These are phyloP conservation scores for Phanerodontia chrysosporium DNA, from an alignment of 768 basidiomycete species.

Conservation along the genomic window DNA sequence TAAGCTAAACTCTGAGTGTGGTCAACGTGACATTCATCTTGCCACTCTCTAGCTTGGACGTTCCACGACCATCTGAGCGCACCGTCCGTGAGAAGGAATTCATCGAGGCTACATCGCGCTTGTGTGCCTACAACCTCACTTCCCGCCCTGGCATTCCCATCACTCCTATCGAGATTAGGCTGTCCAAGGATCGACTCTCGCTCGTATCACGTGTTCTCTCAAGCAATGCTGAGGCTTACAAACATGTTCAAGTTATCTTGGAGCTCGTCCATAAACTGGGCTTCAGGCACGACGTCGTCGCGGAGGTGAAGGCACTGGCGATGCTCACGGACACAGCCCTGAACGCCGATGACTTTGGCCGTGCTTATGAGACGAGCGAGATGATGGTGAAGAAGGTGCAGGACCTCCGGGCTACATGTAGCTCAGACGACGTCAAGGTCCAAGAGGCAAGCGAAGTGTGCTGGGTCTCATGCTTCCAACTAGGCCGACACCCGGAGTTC, in stretches of 20 bases:
- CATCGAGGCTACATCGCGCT: conserved; percentile 94
- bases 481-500: conserved; percentile 81
- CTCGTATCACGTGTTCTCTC: conserved; percentile 86
- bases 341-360: conserved; percentile 72
- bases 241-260: conserved; percentile 87
- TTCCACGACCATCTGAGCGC: conserved; percentile 59
- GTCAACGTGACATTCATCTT: not conserved
- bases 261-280: conserved; percentile 90
- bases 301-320: conserved; percentile 76
- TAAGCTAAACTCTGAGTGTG: conserved; percentile 27
- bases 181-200: conserved; percentile 83
- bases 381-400: conserved; percentile 64
- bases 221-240: conserved; percentile 82
- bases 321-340: conserved; percentile 91
- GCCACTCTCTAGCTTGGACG: conserved; percentile 63
- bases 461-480: conserved; percentile 87
- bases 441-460: conserved; percentile 73
- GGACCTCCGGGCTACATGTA: conserved; percentile 36
- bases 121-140: conserved; percentile 86
- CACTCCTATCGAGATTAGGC: conserved; percentile 88
- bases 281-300: conserved; percentile 62
- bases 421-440: conserved; percentile 36
- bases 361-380: conserved; percentile 68
- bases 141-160: conserved; percentile 73
- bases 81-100: conserved; percentile 78